Conservation (phyloP, 345 rosid genomes). For the Salix arbutifolia region DNA sequence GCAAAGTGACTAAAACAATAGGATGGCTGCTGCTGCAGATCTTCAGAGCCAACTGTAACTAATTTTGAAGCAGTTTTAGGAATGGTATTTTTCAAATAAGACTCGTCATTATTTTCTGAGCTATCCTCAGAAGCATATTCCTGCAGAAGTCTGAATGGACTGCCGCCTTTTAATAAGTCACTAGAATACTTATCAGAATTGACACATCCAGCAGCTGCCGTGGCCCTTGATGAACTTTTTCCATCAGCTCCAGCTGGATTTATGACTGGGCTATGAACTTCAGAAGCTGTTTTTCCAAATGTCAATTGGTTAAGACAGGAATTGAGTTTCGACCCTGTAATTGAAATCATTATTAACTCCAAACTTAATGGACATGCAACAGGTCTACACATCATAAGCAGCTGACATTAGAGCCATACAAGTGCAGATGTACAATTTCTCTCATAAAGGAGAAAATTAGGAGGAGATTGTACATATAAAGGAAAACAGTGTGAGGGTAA, state of each 20-base stretch:
- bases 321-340: conserved; percentile 11
- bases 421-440: neutral
- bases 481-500: neutral
- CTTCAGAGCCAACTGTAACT: conserved; percentile 15
- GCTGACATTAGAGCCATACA: neutral
- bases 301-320: conserved; percentile 8
- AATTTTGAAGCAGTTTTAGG: conserved; percentile 12
- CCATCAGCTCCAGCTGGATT: conserved; percentile 20
- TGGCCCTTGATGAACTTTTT: neutral
- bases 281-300: conserved; percentile 5
- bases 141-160: conserved; percentile 50
- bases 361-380: neutral
- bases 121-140: conserved; percentile 50
- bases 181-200: conserved; percentile 13
- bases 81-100: conserved; percentile 1
- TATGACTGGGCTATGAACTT: conserved; percentile 10
- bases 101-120: conserved; percentile 30
- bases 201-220: conserved; percentile 12
- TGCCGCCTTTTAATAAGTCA: conserved; percentile 21
- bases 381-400: neutral
- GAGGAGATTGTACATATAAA: neutral
- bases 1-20: conserved; percentile 19
- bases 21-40: conserved; percentile 19
- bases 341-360: neutral
- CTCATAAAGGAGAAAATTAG: neutral